Base-by-base conservation (phyloP, 805 yeast species). In the Yarrowia keelungensis region DNA sequence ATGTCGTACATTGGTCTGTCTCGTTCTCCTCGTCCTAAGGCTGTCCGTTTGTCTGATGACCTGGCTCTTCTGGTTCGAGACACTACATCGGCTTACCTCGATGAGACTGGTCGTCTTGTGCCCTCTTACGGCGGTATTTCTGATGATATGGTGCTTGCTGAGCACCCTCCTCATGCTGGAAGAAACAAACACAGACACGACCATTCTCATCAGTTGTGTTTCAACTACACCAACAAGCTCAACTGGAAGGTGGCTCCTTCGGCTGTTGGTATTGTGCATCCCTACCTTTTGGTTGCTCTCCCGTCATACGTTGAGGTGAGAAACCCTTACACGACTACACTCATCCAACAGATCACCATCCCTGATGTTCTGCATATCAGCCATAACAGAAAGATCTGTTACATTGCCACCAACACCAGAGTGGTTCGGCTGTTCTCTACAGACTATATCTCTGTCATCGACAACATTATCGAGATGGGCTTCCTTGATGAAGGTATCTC, bases 401-500 rank as follows among this genome's bases (percentile, higher is more conserved):
- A 78, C 47, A 71, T 79, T 0, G 74, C 80, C 2, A 74, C 81
- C 0, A 69, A 73, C 3, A 67, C 71, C 12, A 73, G 72, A 22
- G 70, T 82, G 9, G 74, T 73, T 68, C 69, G 76, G 50, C 73
- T 79, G 58, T 53, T 72, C 10, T 73, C 76, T 58, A 67, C 72
- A 11, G 75, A 77, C 11, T 81, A 76, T 68, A 72, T 74, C 35
- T 71, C 69, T n/a, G 83, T 81, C 69, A 71, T 83, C 10, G 70
- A 73, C 9, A 73, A 74, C 22, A 74, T 83, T 36, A 76, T 77
- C 38, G 67, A 69, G 10, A 45, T 68, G 10, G 73, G 76, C 19
- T 75, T 76, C 43, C 77, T 80, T 46, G 80, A 77, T 38, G 84
- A 83, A 69, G 86, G 87, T 0, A 83, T 86, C 16, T 74, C 77